Percentiles rank a stretch among this genome's conserved stretches.
Evolutionary conservation across 805 yeast genomes (phyloP).

Genomic region (Teunomyces stri): DNA sequence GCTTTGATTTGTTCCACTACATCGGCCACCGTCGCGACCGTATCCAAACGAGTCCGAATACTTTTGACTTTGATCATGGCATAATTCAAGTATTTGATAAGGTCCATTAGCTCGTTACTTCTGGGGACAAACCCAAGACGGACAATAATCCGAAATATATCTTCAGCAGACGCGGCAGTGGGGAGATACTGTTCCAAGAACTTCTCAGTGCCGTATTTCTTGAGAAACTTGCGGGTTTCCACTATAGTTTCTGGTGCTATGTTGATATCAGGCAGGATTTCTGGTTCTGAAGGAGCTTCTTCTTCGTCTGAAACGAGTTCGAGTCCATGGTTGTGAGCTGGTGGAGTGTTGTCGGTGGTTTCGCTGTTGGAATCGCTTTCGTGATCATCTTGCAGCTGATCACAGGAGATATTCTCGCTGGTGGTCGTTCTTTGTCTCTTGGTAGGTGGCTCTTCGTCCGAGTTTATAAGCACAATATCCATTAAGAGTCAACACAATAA

Average conservation of each 20-base stretch:
- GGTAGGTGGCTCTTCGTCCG: constrained; percentile 15
- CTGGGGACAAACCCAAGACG: constrained; percentile 58
- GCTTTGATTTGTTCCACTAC: constrained; percentile 51
- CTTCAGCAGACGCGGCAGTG: constrained; percentile 54
- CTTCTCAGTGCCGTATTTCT: constrained; percentile 53
- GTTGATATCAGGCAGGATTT: constrained; percentile 3
- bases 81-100: constrained; percentile 53
- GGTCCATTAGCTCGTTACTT: constrained; percentile 44
- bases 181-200: constrained; percentile 66
- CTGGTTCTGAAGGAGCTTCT: neutral
- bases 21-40: constrained; percentile 57
- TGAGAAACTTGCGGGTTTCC: constrained; percentile 47
- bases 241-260: constrained; percentile 11
- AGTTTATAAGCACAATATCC: constrained; percentile 26
- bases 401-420: neutral
- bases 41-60: constrained; percentile 53
- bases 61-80: constrained; percentile 63
- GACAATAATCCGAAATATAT: constrained; percentile 54
- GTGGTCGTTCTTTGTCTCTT: neutral
- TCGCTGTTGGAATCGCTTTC: neutral
- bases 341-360: neutral
- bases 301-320: constrained; percentile 1
- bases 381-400: neutral
- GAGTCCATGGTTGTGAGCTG: neutral
- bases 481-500: constrained; percentile 6